Base-by-base conservation (phyloP, 2,329 filamentous ascomycete genomes). In the Ustulina deusta region DNA sequence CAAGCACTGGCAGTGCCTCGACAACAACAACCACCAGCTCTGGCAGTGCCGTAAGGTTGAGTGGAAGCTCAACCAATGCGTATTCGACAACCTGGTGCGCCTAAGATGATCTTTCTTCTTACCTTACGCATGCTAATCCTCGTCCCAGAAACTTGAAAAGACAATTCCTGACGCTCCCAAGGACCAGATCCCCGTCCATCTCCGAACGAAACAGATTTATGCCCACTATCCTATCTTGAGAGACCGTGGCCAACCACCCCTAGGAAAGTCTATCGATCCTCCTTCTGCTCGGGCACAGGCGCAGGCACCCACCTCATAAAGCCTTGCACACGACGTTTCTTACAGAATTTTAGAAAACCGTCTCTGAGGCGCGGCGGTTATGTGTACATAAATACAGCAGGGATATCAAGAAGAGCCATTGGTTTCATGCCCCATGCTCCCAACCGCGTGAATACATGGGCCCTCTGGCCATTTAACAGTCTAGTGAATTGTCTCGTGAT, bases 11-110 rank as follows among this genome's bases (percentile, higher is more conserved):
- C 87, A 93, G 77, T 99, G 96, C 79, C 87, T 99, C 66, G 96
- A 99, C 78, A 91, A 97, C 84, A 94, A 97, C 85, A 99, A 99
- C 86, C 96, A 99, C 79, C 93, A 97, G 83, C 85, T 98, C 68
- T 99, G 93, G 92, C 93, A 98, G 78, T 99, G 96, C 85, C 89
- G 96, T 76, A 90, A 90, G 77, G 85, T 88, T 71, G 96, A 99
- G 86, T 91, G 93, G 88, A 90, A 90, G 79, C 85, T 99, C 76
- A 99, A 97, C 86, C 91, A 91, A 83, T 99, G 96, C 82, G 94
- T 97, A 56, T 98, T 92, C 79, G 91, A 97, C 74, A 98, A 97
- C 80, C 82, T 99, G 84, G 96, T 99, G n/a, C 32, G 38, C 7
- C 36, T 38, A 3, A 0, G 32, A 42, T 6, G 36, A 52, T 55